Base-by-base conservation (phyloP, 2,329 filamentous ascomycete genomes). In the Penicillium polonicum region DNA sequence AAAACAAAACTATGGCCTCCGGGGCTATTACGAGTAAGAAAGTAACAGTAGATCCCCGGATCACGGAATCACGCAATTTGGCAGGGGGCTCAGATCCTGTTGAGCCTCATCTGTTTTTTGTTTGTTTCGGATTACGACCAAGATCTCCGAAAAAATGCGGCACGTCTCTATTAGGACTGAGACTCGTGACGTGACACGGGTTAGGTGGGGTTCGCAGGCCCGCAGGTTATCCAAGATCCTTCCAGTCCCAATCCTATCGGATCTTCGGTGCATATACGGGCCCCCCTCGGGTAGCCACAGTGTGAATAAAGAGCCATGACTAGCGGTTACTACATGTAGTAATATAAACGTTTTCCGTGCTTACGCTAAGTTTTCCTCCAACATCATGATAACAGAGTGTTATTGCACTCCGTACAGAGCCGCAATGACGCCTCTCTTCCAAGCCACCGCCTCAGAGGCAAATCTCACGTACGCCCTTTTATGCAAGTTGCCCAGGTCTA, bases 401-500 rank as follows among this genome's bases (percentile, higher is more conserved):
- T 15, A 42, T 51, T 33, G 9, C 10, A 19, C 31, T 33, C 31
- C 12, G 12, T 33, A 33, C 12, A 35, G 29, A 44, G 49, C 49
- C 49, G 29, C 49, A 52, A 45, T 15, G 21, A 45, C 17, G 17
- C 17, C 29, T 45, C 17, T 27, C 12, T 33, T 3, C 29, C 39
- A 25, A 52, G 49, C 39, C 49, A 52, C 49, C 39, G 49, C 49
- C 27, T 52, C 39, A 19, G 39, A 36, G 49, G 39, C 49, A 31
- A 52, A 44, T 44, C 39, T 52, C 49, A 43, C 38, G 5, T 33
- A 50, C 35, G 33, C 33, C 19, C 33, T 38, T 38, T 31, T 31
- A 41, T 51, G 48, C 35, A 35, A 12, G 21, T 52, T 27, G 29
- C 39, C 29, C 29, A 10, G 19, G 23, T 17, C 36, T n/a, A 51